Evolutionary conservation across 192 early-diverging fungal species (phyloP).

Genomic region (Coemansia sp.): DNA sequence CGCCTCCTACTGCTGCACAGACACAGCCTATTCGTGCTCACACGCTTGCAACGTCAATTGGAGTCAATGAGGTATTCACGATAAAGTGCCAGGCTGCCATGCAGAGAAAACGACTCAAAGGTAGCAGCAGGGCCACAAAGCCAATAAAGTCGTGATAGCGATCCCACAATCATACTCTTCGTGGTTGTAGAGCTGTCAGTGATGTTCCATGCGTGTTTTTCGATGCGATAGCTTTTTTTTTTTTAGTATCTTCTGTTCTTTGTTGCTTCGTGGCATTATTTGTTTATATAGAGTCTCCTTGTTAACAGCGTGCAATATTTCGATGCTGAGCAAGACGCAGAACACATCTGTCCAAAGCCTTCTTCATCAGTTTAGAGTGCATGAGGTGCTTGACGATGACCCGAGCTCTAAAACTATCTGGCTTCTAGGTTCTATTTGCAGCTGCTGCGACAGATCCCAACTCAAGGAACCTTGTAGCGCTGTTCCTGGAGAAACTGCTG

Average conservation of each 20-base stretch:
- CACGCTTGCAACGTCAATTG: slow-evolving; percentile 2
- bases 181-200: no score
- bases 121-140: no score
- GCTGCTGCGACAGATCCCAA: neutral
- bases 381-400: slow-evolving; percentile 49
- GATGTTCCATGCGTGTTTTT: no score
- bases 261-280: neutral
- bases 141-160: no score
- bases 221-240: neutral
- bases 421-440: slow-evolving; percentile 32
- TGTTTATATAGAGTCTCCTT: neutral
- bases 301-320: neutral
- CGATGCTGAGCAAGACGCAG: neutral
- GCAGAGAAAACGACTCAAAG: neutral
- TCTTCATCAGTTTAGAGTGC: slow-evolving; percentile 23
- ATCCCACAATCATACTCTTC: no score
- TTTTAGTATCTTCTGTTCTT: neutral
- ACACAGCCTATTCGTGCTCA: neutral
- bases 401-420: slow-evolving; percentile 42
- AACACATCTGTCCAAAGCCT: neutral
- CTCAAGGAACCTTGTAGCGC: neutral
- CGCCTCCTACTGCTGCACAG: neutral
- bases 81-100: slow-evolving; percentile 12
- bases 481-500: no score
- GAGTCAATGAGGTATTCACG: slow-evolving; percentile 2